Conservation (phyloP, 2,329 filamentous ascomycete species). For the Proliferodiscus dingleyae region DNA sequence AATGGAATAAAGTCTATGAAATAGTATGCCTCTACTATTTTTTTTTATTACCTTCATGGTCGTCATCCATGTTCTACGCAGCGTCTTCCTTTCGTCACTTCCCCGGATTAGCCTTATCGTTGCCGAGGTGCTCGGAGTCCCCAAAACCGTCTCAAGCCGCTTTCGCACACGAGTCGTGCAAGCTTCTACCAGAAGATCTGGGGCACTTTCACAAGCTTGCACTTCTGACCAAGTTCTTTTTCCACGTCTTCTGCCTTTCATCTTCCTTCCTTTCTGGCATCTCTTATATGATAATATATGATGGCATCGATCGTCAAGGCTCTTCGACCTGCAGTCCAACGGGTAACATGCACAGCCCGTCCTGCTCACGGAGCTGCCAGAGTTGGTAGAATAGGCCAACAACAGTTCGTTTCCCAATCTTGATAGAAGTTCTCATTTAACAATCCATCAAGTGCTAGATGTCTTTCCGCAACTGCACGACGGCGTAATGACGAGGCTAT, state of each 20-base stretch:
- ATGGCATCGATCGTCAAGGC: conserved; percentile 46
- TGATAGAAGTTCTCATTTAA: conserved; percentile 5
- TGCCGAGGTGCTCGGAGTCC: not conserved
- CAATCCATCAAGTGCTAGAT: conserved; percentile 36
- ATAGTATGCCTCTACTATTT: too few species aligned
- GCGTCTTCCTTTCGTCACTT: too few species aligned
- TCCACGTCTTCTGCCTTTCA: not conserved
- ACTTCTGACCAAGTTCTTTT: not conserved
- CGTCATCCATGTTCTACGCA: too few species aligned
- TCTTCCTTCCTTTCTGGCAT: not conserved
- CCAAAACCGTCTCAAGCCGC: conserved; percentile 10
- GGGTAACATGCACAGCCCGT: conserved; percentile 33
- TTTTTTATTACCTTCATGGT: too few species aligned
- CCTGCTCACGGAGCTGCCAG: conserved; percentile 35
- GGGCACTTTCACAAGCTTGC: conserved; percentile 3
- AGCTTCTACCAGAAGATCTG: too few species aligned
- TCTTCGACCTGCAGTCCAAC: conserved; percentile 41
- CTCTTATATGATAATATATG: not conserved
- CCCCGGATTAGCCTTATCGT: too few species aligned
- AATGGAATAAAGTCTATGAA: too few species aligned
- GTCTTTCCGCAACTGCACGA: conserved; percentile 56
- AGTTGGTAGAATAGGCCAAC: conserved; percentile 33
- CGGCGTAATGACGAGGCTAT: conserved; percentile 47
- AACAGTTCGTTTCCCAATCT: conserved; percentile 33
- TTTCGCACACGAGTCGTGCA: conserved; percentile 7